Evolutionary conservation across 2,329 filamentous ascomycete genomes (phyloP).

Genomic region (Pseudopyricularia javanii): DNA sequence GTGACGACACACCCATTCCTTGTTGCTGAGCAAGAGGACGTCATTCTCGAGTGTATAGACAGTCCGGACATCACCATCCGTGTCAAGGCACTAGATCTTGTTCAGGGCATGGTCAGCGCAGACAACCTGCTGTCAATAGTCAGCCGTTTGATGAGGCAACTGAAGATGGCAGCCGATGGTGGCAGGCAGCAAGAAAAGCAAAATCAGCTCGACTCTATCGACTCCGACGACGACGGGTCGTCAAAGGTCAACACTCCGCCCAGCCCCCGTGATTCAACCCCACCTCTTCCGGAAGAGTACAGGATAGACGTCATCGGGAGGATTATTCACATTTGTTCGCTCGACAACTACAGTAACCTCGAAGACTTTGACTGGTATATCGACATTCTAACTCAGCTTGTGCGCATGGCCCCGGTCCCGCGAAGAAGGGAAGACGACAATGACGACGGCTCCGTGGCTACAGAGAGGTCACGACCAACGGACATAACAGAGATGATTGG

Average conservation of each 20-base stretch:
- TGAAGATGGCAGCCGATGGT: slow-evolving; percentile 49
- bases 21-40: slow-evolving; percentile 86
- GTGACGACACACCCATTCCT: slow-evolving; percentile 78
- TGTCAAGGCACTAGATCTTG: slow-evolving; percentile 80
- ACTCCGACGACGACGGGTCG: slow-evolving; percentile 36
- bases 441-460: slow-evolving; percentile 17
- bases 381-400: slow-evolving; percentile 73
- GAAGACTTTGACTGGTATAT: slow-evolving; percentile 97
- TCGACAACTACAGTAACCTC: slow-evolving; percentile 76
- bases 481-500: slow-evolving; percentile 63
- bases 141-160: slow-evolving; percentile 74
- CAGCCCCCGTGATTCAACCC: slow-evolving; percentile 26
- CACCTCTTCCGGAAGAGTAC: slow-evolving; percentile 75
- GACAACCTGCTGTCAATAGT: slow-evolving; percentile 80
- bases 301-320: slow-evolving; percentile 68
- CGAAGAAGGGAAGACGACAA: slow-evolving; percentile 24
- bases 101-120: slow-evolving; percentile 83
- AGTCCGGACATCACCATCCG: slow-evolving; percentile 93
- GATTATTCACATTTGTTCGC: slow-evolving; percentile 80
- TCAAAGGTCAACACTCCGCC: slow-evolving; percentile 7
- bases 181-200: not conserved
- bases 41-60: slow-evolving; percentile 92
- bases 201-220: slow-evolving; percentile 12
- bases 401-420: slow-evolving; percentile 53
- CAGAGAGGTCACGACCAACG: slow-evolving; percentile 17